Conservation (phyloP, 2,329 filamentous ascomycete genomes). For the Cryphonectria parasitica region DNA sequence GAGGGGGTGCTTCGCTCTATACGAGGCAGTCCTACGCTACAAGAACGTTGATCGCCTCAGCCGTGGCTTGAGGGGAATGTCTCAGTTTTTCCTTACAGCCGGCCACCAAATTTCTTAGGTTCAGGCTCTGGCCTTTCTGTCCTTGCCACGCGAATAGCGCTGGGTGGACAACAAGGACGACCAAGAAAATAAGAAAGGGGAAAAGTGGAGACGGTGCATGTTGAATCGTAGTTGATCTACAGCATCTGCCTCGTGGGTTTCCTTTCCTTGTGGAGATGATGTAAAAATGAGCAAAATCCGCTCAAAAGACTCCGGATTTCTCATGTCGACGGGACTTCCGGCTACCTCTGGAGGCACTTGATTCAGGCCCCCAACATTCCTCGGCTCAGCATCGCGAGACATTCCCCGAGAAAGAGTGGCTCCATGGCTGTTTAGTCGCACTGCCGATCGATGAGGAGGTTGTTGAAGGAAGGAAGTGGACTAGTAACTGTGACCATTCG, state of each 20-base stretch:
- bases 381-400: not conserved
- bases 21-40: constrained; percentile 29
- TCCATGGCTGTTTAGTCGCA: not conserved
- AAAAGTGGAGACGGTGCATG: not conserved
- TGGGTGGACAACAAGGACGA: not conserved
- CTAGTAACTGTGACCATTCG: not conserved
- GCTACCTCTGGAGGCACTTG: not conserved
- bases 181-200: too few species aligned
- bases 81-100: constrained; percentile 21
- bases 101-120: constrained; percentile 6
- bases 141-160: constrained; percentile 9
- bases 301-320: not conserved
- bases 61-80: constrained; percentile 27
- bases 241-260: too few species aligned
- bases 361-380: not conserved
- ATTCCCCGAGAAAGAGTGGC: not conserved
- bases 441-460: not conserved
- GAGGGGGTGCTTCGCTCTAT: constrained; percentile 24
- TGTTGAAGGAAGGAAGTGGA: not conserved
- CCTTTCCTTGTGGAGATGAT: not conserved
- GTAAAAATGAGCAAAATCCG: not conserved
- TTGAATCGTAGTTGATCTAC: constrained; percentile 4
- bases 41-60: constrained; percentile 27
- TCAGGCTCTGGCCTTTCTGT: not conserved
- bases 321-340: not conserved